A percentile compares a stretch with the other conserved stretches of the same genome.
These are phyloP conservation scores for Penicillium vulpinum DNA, from an alignment of 2,329 filamentous ascomycete genomes.

Conservation along the genomic window DNA sequence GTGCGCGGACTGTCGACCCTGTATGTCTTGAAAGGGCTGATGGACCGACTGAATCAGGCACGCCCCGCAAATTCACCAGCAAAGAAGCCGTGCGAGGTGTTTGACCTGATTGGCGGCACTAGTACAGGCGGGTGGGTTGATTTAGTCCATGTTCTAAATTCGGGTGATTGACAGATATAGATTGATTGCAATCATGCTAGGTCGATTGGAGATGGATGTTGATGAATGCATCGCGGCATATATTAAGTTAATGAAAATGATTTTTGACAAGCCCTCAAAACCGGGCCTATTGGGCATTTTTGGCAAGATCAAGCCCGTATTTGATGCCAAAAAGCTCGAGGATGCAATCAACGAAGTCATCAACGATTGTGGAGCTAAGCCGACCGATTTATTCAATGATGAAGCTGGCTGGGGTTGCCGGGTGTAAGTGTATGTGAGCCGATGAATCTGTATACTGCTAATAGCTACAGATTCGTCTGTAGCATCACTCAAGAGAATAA, in stretches of 20 bases:
- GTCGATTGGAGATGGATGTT: conserved; percentile 76
- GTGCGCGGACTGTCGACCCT: conserved; percentile 92
- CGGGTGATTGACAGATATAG: background rate
- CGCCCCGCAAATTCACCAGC: conserved; percentile 45
- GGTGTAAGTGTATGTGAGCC: background rate
- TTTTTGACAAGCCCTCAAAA: background rate
- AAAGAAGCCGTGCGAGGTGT: conserved; percentile 8
- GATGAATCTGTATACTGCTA: background rate
- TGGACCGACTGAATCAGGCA: conserved; percentile 65
- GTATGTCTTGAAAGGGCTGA: conserved; percentile 86
- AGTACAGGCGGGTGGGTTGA: conserved; percentile 70
- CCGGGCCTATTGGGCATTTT: background rate
- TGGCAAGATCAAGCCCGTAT: conserved; percentile 43
- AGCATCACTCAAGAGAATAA: background rate
- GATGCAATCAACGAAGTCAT: conserved; percentile 2
- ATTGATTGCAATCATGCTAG: conserved; percentile 86
- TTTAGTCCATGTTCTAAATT: background rate
- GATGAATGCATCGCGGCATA: conserved; percentile 56
- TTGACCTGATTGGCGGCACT: conserved; percentile 62
- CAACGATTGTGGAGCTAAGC: background rate
- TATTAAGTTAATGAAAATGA: conserved; percentile 1
- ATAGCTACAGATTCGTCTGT: conserved; percentile 3
- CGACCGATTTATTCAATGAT: conserved; percentile 1
- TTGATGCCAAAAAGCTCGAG: background rate
- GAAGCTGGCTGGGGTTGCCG: background rate